These are phyloP conservation scores for Lasiodiplodia gonubiensis DNA, from an alignment of 2,329 filamentous ascomycete species.

Conservation along the genomic window DNA sequence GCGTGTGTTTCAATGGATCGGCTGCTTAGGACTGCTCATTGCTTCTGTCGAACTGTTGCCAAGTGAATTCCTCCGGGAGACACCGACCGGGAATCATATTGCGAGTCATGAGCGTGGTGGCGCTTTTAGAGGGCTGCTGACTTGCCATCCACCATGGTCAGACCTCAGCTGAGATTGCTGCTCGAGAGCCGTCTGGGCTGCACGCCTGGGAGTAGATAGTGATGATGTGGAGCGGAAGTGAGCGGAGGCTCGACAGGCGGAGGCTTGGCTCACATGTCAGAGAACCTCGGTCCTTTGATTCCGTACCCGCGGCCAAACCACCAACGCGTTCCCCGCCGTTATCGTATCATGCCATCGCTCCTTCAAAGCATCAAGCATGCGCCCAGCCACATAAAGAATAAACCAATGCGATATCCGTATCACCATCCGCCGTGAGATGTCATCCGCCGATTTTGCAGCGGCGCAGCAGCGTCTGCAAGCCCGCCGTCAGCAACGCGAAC, in stretches of 20 bases:
- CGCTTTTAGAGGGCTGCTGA: too few relatives aligned
- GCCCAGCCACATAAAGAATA: background rate
- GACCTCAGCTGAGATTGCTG: too few relatives aligned
- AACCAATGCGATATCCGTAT: conserved; percentile 13
- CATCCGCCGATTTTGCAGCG: conserved; percentile 76
- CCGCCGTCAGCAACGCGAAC: conserved; percentile 77
- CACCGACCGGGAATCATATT: background rate
- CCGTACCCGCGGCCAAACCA: conserved; percentile 18
- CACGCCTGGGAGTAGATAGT: too few relatives aligned
- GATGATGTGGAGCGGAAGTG: too few relatives aligned
- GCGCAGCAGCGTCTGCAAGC: conserved; percentile 86
- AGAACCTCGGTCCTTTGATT: conserved; percentile 10
- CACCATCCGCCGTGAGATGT: conserved; percentile 44
- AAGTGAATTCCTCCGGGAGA: too few relatives aligned
- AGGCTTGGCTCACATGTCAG: conserved; percentile 19
- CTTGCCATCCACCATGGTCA: too few relatives aligned
- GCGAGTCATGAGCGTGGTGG: too few relatives aligned
- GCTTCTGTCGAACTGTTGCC: too few relatives aligned
- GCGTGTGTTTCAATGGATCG: too few relatives aligned
- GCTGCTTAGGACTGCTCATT: too few relatives aligned
- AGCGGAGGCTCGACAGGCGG: background rate
- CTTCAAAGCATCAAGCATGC: background rate
- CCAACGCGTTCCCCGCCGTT: background rate
- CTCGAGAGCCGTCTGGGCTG: too few relatives aligned
- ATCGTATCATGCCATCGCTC: conserved; percentile 20